phyloP scores from a whole-genome alignment of 2,329 filamentous ascomycete genomes.

The Aspergillus pseudonomiae region DNA sequence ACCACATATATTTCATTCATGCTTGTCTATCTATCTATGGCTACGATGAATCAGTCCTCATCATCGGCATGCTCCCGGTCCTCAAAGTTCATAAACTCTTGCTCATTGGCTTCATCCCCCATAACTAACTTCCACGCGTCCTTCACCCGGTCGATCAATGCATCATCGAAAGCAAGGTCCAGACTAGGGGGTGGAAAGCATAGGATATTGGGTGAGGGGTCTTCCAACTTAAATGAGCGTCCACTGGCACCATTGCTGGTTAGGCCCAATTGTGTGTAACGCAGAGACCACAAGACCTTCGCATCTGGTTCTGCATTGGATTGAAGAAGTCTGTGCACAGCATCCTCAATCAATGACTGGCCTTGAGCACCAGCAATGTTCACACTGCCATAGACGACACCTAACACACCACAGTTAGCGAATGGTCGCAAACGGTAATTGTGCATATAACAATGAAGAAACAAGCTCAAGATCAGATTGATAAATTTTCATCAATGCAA shows the following conservation, averaged over 20 bases:
- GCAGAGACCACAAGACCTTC: constrained; percentile 54
- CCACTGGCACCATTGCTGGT: constrained; percentile 16
- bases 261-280: constrained; percentile 53
- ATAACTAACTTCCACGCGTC: constrained; percentile 70
- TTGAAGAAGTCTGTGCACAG: constrained; percentile 47
- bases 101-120: constrained; percentile 53
- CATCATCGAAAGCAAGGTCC: constrained; percentile 75
- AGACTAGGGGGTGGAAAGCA: constrained; percentile 62
- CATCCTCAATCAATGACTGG: constrained; percentile 44
- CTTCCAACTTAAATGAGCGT: constrained; percentile 18
- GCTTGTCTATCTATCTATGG: neutral
- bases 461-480: constrained; percentile 71
- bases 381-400: constrained; percentile 61
- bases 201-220: constrained; percentile 50
- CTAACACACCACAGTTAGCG: constrained; percentile 48
- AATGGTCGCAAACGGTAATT: constrained; percentile 24
- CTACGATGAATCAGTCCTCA: constrained; percentile 43
- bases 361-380: constrained; percentile 39
- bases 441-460: constrained; percentile 20
- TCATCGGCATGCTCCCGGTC: constrained; percentile 67
- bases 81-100: constrained; percentile 75
- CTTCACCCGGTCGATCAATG: constrained; percentile 66
- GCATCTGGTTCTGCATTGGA: constrained; percentile 35
- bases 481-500: constrained; percentile 78
- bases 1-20: neutral